These are phyloP conservation scores for Oehlia diaphana DNA, from an alignment of 192 early-diverging fungal genomes.

Conservation along the genomic window DNA sequence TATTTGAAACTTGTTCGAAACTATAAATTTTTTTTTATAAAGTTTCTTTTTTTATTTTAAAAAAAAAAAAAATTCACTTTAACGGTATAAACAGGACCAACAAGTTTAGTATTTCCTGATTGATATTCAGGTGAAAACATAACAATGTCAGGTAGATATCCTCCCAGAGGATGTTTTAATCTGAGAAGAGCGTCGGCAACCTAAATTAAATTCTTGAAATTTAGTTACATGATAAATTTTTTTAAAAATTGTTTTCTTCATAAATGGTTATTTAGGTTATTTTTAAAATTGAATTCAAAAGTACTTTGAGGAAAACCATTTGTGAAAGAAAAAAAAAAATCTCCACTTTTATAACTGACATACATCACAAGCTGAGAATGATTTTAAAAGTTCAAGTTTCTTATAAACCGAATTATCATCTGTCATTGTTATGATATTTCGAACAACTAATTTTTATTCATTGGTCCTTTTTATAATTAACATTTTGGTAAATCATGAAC, in stretches of 20 bases:
- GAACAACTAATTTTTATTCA: no score
- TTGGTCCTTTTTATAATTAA: no score
- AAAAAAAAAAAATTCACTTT: conserved; percentile 38
- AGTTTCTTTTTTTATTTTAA: no score
- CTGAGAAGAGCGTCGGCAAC: conserved; percentile 56
- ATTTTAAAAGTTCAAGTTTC: background rate
- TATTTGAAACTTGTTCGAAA: background rate
- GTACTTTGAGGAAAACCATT: no score
- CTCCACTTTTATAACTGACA: no score
- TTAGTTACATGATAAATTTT: background rate
- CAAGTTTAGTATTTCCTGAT: conserved; percentile 40
- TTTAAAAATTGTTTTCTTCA: background rate
- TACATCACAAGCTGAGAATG: background rate
- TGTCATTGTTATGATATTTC: background rate
- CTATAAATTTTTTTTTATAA: no score
- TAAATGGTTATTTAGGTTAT: no score
- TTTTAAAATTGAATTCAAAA: no score
- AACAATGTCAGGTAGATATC: conserved; percentile 57
- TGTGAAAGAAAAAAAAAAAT: no score
- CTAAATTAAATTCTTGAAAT: background rate
- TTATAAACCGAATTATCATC: background rate
- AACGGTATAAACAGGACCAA: conserved; percentile 62
- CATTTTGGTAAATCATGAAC: no score
- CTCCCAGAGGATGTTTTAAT: conserved; percentile 46
- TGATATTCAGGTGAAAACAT: conserved; percentile 55